Base-by-base conservation (phyloP, 352 stramenopile species). In the Peronospora destructor region DNA sequence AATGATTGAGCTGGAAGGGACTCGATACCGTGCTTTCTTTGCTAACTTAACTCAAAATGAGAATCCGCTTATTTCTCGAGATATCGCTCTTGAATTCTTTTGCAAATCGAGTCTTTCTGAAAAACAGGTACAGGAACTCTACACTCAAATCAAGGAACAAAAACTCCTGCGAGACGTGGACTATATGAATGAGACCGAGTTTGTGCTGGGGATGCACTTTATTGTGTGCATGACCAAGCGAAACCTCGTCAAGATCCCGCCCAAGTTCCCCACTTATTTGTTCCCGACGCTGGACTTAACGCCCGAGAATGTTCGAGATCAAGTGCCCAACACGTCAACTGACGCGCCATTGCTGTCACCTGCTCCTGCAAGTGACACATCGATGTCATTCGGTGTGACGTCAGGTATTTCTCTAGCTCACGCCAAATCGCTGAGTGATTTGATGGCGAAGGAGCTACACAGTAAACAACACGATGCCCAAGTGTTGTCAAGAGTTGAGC, bases 211-310 rank as follows among this genome's bases (percentile, higher is more conserved):
- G 29, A 90, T 90, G 79, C 79, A 90, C 60, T 61, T 90, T 13
- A 87, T 90, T 41, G 70, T 87, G 58, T 90, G 79, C 49, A 73
- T 79, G 44, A 87, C 79, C 19, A 87, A 87, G 53, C 76, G 79
- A 26, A 75, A 61, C 36, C 58, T 87, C n/a, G 50, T 54, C 0
- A 57, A 55, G 30, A 59, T 90, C 32, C 76, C 79, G 19, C 19
- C 19, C 19, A 21, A 6, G 3, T 84, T 87, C 34, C 74, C 76
- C 10, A 66, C 36, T 5, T 82, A 85, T 17, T 45, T 87, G 29
- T 90, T 90, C 54, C 75, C 76, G 5, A 73, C 68, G 6, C 48
- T 90, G 13, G 54, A 76, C n/a, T 48, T 84, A 32, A 73, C 58
- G 21, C 56, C 69, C 4, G 56, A 57, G 11, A 38, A 4, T 29